Evolutionary conservation across 768 basidiomycete genomes (phyloP).

Genomic region (Tremella fuciformis): DNA sequence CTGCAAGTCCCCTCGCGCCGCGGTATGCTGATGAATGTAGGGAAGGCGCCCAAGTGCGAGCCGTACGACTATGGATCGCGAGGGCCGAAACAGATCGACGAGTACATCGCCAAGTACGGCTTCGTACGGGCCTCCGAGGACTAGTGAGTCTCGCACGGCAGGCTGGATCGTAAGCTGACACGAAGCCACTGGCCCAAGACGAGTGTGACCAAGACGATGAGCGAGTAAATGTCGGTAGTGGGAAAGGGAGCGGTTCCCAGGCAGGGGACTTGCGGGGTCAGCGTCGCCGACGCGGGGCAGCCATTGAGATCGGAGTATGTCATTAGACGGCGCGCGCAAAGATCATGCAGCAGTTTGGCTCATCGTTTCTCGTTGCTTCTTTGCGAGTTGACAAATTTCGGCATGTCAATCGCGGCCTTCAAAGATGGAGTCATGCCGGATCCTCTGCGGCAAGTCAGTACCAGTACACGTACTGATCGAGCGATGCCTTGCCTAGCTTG

Average conservation of each 20-base stretch:
- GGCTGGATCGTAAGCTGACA: neutral
- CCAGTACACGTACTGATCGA: no score
- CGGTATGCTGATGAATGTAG: slow-evolving; percentile 6
- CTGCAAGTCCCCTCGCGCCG: no score
- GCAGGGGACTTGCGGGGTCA: neutral
- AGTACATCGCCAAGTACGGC: slow-evolving; percentile 71
- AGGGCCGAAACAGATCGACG: slow-evolving; percentile 80
- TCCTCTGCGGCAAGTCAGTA: no score
- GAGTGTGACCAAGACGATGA: slow-evolving; percentile 53
- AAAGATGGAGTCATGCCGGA: no score
- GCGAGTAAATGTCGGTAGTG: slow-evolving; percentile 21
- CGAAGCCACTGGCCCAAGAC: slow-evolving; percentile 71
- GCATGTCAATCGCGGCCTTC: no score
- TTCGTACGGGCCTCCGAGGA: slow-evolving; percentile 65
- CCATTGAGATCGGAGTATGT: no score
- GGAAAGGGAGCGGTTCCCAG: neutral
- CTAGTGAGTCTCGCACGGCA: slow-evolving; percentile 65
- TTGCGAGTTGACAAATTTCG: no score
- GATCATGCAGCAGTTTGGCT: no score
- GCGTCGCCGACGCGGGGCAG: no score
- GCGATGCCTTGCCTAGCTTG: no score
- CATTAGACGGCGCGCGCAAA: no score
- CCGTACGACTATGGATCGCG: slow-evolving; percentile 90
- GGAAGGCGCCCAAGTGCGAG: slow-evolving; percentile 63
- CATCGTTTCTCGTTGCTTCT: no score